Evolutionary conservation across 148 eudicot genomes (phyloP), one percentile per base, ranked within the genome.

Genomic region (Vaccinium corymbosum): DNA sequence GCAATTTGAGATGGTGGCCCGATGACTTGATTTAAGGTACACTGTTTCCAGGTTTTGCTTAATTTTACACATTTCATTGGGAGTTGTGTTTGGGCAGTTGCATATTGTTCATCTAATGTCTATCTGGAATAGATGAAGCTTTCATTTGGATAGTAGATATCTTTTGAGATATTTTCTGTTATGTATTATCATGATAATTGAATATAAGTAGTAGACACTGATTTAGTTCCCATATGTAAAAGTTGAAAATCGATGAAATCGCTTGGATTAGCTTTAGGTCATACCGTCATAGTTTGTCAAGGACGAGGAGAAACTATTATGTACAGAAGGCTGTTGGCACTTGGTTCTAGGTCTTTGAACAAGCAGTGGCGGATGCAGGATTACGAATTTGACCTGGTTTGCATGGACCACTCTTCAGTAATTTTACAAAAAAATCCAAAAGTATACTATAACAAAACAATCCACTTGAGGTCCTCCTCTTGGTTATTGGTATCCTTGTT

Each of bases 1-100:
- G 81, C 83, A 62, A 50, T 91, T 89, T 66, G 79, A 84, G 79
- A 83, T 72, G 20, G 85, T 19, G 11, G 86, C 82, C 27, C 85
- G 84, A 85, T 80, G 71, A 35, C 81, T 61, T 56, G 53, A 72
- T 68, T 85, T 71, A 84, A 85, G 90, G 86, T 85, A 7, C n/a
- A 38, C 27, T 16, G 70, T 19, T 74, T 25, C 74, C 32, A 68
- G 17, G 38, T 25, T 13, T 68, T 66, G 32, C 25, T 66, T 25
- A 66, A 14, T 11, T 66, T 66, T 66, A 0, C 25, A 50, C 15
- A 0, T 66, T 9, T 66, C 32, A 25, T 27, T 42, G 46, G 46
- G 46, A 42, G 46, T 4, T 4, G 46, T 42, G 46, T 42, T 42
- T 42, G 0, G 46, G 46, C 46, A 42, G 46, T 42, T 42, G 46